Percentiles rank a stretch among this genome's conserved stretches.
Evolutionary conservation across 148 eudicot genomes (phyloP).

Genomic region (Diospyros kaki): DNA sequence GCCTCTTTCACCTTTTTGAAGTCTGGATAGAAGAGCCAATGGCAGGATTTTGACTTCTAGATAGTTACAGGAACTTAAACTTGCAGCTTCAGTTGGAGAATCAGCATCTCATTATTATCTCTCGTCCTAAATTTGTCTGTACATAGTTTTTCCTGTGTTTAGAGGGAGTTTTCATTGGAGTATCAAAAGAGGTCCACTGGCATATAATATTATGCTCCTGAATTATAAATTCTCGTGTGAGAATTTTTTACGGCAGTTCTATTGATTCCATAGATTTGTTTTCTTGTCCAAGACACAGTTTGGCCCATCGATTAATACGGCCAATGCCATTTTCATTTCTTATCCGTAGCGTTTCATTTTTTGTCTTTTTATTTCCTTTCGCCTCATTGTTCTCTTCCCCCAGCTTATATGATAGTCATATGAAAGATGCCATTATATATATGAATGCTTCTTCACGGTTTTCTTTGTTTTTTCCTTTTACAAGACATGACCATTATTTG

Average conservation of each 20-base stretch:
- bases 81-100: background rate
- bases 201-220: background rate
- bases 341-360: too few relatives aligned
- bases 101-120: background rate
- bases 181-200: background rate
- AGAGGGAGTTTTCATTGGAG: background rate
- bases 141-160: background rate
- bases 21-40: background rate
- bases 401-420: too few relatives aligned
- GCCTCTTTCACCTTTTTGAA: background rate
- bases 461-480: too few relatives aligned
- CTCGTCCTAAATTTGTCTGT: background rate
- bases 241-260: background rate
- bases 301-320: too few relatives aligned
- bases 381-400: too few relatives aligned
- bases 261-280: background rate
- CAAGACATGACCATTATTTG: too few relatives aligned
- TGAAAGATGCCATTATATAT: too few relatives aligned
- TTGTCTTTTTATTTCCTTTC: too few relatives aligned
- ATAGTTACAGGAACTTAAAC: background rate
- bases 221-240: background rate
- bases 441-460: too few relatives aligned
- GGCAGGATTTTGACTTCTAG: background rate
- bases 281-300: background rate
- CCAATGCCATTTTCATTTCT: too few relatives aligned